phyloP scores from a whole-genome alignment of 2,329 filamentous ascomycete species.

The Allantophomopsis cytisporea region DNA sequence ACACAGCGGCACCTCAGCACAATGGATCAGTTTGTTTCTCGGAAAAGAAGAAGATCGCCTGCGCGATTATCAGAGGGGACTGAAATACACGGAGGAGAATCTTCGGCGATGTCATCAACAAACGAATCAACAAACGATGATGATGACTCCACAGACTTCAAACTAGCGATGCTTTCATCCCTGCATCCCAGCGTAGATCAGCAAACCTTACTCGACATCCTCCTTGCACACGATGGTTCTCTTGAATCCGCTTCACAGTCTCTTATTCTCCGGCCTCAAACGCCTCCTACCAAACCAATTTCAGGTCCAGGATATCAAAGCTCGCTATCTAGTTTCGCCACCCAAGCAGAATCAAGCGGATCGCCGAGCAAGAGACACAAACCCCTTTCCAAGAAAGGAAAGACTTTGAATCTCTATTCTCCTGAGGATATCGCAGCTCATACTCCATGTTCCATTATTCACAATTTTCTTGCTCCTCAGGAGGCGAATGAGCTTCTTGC shows the following conservation, averaged over 20 bases:
- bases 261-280: constrained; percentile 24
- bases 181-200: constrained; percentile 52
- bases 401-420: constrained; percentile 72
- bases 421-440: constrained; percentile 68
- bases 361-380: constrained; percentile 27
- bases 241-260: constrained; percentile 50
- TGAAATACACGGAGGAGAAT: background rate
- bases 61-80: constrained; percentile 1
- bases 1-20: no score
- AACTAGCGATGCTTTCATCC: constrained; percentile 72
- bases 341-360: constrained; percentile 1
- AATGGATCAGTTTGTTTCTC: constrained; percentile 45
- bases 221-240: constrained; percentile 66
- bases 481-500: constrained; percentile 61
- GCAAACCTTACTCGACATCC: constrained; percentile 59
- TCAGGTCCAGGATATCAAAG: constrained; percentile 39
- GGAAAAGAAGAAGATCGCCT: constrained; percentile 34
- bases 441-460: constrained; percentile 83
- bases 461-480: constrained; percentile 68
- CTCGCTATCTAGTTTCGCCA: constrained; percentile 42
- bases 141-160: constrained; percentile 78
- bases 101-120: no score
- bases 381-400: constrained; percentile 58
- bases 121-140: constrained; percentile 21
- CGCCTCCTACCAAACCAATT: constrained; percentile 14